A percentile compares a stretch with the other conserved stretches of the same genome.
phyloP scores from a whole-genome alignment of 2,329 filamentous ascomycete genomes.

The Penicillium crustosum region DNA sequence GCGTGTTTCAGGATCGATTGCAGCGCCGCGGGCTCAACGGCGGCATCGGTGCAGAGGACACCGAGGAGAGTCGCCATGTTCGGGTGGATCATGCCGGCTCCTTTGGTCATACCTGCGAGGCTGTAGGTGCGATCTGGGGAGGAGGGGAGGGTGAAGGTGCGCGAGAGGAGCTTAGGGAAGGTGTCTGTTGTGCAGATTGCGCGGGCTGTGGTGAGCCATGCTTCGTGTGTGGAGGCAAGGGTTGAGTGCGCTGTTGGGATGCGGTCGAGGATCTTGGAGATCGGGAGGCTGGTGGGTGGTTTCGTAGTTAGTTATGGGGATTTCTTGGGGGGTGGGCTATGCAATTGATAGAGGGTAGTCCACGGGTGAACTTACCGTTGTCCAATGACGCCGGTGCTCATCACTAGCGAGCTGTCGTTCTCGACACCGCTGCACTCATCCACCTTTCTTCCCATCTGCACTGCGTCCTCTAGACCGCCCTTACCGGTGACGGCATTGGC shows the following conservation, averaged over 20 bases:
- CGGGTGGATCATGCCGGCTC: slow-evolving; percentile 97
- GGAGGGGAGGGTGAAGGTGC: slow-evolving; percentile 78
- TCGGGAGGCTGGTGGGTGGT: slow-evolving; percentile 64
- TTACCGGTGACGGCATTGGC: slow-evolving; percentile 96
- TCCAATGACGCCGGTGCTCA: slow-evolving; percentile 98
- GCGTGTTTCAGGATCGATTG: slow-evolving; percentile 69
- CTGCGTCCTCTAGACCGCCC: slow-evolving; percentile 84
- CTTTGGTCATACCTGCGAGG: slow-evolving; percentile 94
- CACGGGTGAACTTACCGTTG: slow-evolving; percentile 60
- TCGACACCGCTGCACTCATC: slow-evolving; percentile 62
- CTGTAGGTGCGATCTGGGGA: slow-evolving; percentile 73
- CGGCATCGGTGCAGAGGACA: slow-evolving; percentile 87
- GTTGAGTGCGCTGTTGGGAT: slow-evolving; percentile 74
- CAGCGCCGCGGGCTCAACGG: slow-evolving; percentile 68
- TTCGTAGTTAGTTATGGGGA: slow-evolving; percentile 1
- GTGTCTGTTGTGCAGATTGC: slow-evolving; percentile 99
- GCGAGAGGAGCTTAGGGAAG: slow-evolving; percentile 91
- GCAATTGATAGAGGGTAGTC: too few species aligned
- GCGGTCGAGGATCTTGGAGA: slow-evolving; percentile 80
- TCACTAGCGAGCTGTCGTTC: slow-evolving; percentile 74
- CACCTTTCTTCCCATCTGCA: slow-evolving; percentile 75
- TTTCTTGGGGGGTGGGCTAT: background rate
- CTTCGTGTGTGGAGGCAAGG: slow-evolving; percentile 72
- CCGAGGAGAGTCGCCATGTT: slow-evolving; percentile 97
- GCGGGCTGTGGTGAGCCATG: slow-evolving; percentile 82